These are phyloP conservation scores for Elsinoe perseae DNA, from an alignment of 2,329 filamentous ascomycete species.

Conservation along the genomic window DNA sequence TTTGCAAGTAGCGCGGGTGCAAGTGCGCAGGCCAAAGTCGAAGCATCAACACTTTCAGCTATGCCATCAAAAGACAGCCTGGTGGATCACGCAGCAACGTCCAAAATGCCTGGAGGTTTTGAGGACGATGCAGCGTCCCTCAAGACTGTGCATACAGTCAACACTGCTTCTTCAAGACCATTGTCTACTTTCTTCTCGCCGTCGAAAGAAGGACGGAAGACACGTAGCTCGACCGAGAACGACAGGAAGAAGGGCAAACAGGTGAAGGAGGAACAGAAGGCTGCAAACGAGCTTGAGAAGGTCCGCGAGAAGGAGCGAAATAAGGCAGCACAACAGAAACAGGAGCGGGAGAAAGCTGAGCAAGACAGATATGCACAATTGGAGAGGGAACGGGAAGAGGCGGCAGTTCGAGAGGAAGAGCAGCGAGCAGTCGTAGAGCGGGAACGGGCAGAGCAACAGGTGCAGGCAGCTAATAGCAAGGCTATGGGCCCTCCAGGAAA, in stretches of 20 bases:
- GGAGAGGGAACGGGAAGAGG: conserved; percentile 28
- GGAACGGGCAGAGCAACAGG: conserved; percentile 50
- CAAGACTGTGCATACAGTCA: conserved; percentile 21
- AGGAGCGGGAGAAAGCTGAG: conserved; percentile 38
- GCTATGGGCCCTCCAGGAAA: conserved; percentile 35
- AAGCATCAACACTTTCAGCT: conserved; percentile 39
- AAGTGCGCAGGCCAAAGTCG: conserved; percentile 52
- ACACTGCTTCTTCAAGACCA: conserved; percentile 18
- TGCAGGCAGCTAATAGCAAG: conserved; percentile 41
- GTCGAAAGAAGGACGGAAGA: conserved; percentile 38
- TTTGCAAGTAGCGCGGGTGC: conserved; percentile 64
- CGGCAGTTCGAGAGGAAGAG: conserved; percentile 29
- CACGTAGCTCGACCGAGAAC: conserved; percentile 52
- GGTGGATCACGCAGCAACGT: conserved; percentile 14
- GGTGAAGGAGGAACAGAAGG: conserved; percentile 53
- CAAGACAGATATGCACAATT: conserved; percentile 31
- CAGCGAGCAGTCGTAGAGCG: conserved; percentile 44
- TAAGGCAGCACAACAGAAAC: conserved; percentile 54
- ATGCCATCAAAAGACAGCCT: conserved; percentile 14
- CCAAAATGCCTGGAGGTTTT: conserved; percentile 29
- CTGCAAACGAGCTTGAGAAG: conserved; percentile 59
- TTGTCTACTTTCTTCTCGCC: conserved; percentile 21
- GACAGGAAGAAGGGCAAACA: conserved; percentile 57
- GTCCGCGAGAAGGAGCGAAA: conserved; percentile 62
- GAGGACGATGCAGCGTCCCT: conserved; percentile 21